phyloP scores from a whole-genome alignment of 1,284 basidiomycete genomes.

The Peniophora sp. region DNA sequence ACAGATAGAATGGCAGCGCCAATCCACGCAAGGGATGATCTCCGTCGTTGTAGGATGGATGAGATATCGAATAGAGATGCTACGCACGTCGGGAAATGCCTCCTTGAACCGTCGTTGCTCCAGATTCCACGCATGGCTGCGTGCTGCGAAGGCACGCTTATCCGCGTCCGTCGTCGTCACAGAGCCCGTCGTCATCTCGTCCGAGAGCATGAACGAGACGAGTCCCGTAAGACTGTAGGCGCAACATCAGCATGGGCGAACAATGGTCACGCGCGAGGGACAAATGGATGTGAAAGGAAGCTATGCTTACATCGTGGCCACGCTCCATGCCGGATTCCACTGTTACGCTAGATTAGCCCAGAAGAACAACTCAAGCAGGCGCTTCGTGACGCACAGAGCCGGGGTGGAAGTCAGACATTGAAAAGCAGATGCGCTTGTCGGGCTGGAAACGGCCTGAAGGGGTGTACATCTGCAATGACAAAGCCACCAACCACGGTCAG shows the following conservation, averaged over 20 bases:
- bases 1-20: slow-evolving; percentile 3
- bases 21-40: slow-evolving; percentile 1
- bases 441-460: slow-evolving; percentile 91
- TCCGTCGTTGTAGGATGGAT: neutral
- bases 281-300: slow-evolving; percentile 1
- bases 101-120: slow-evolving; percentile 76
- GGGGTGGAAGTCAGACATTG: slow-evolving; percentile 93
- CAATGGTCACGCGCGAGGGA: slow-evolving; percentile 4
- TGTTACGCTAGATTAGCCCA: slow-evolving; percentile 19
- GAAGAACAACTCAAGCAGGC: neutral
- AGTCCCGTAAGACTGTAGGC: slow-evolving; percentile 80
- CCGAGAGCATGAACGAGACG: slow-evolving; percentile 91
- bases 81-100: slow-evolving; percentile 75
- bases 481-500: slow-evolving; percentile 3
- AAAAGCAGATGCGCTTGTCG: slow-evolving; percentile 93
- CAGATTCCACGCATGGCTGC: slow-evolving; percentile 84
- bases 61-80: neutral
- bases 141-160: slow-evolving; percentile 68
- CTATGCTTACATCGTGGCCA: slow-evolving; percentile 75
- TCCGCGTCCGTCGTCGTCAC: slow-evolving; percentile 77
- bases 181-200: slow-evolving; percentile 94
- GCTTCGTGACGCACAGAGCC: slow-evolving; percentile 64
- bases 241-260: neutral
- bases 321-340: slow-evolving; percentile 94
- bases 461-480: slow-evolving; percentile 69